Percentiles rank a stretch among this genome's conserved stretches.
phyloP scores from a whole-genome alignment of 768 basidiomycete genomes.

The Russula olivacea region DNA sequence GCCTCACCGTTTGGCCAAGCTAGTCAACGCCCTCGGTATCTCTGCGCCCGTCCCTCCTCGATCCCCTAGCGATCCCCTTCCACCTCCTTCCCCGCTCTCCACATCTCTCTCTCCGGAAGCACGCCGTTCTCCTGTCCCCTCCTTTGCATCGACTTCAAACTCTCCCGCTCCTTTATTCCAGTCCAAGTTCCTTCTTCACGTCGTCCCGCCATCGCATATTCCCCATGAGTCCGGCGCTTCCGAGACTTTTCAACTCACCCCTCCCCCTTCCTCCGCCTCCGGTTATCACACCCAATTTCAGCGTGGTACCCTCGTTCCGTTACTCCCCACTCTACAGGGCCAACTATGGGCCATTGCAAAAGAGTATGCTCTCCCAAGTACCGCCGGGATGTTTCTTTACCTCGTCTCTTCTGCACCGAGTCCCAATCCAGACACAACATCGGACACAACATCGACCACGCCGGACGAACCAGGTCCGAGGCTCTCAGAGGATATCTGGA shows the following conservation, averaged over 20 bases:
- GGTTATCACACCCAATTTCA: slow-evolving; percentile 77
- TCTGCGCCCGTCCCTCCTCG: slow-evolving; percentile 61
- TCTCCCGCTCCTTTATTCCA: slow-evolving; percentile 37
- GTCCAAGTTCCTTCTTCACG: slow-evolving; percentile 73
- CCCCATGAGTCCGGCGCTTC: slow-evolving; percentile 52
- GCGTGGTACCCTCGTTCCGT: slow-evolving; percentile 80
- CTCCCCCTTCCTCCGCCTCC: slow-evolving; percentile 52
- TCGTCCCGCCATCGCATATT: slow-evolving; percentile 70
- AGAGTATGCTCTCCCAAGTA: slow-evolving; percentile 89
- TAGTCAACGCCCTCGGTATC: slow-evolving; percentile 83
- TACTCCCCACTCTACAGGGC: slow-evolving; percentile 75
- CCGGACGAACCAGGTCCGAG: slow-evolving; percentile 62
- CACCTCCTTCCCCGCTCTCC: slow-evolving; percentile 14
- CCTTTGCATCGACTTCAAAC: slow-evolving; percentile 35
- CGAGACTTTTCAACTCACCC: slow-evolving; percentile 42
- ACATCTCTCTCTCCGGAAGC: slow-evolving; percentile 19
- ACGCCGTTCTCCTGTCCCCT: slow-evolving; percentile 34
- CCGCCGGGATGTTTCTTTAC: slow-evolving; percentile 76
- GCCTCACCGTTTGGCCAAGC: slow-evolving; percentile 70
- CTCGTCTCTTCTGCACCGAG: slow-evolving; percentile 45
- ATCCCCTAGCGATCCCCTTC: slow-evolving; percentile 7
- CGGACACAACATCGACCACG: slow-evolving; percentile 31
- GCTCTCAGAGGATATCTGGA: slow-evolving; percentile 85
- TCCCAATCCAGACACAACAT: slow-evolving; percentile 9
- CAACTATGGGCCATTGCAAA: slow-evolving; percentile 85